These are phyloP conservation scores for Curvularia sp. DNA, from an alignment of 2,329 filamentous ascomycete genomes.

Conservation along the genomic window DNA sequence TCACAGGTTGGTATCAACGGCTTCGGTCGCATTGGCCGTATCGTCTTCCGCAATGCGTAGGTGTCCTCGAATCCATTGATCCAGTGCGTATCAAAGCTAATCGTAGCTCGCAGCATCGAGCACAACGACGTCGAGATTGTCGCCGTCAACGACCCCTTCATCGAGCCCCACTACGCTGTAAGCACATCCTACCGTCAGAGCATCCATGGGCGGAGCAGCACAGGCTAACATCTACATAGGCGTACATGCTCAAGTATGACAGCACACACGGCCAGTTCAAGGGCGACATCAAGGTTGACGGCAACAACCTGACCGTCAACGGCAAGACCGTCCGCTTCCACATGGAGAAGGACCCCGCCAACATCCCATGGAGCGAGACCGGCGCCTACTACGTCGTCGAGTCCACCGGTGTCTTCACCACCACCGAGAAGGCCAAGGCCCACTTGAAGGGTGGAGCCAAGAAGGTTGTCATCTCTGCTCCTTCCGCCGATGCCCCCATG, in stretches of 20 bases:
- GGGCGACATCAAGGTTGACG: constrained; percentile 79
- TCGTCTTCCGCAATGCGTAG: constrained; percentile 97
- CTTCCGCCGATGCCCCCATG: constrained; percentile 96
- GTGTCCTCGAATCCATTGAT: constrained; percentile 44
- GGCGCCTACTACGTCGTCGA: constrained; percentile 94
- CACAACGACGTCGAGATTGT: constrained; percentile 89
- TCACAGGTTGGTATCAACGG: constrained; percentile 94
- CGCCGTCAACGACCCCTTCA: constrained; percentile 99
- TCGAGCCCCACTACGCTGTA: constrained; percentile 96
- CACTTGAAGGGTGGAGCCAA: constrained; percentile 97
- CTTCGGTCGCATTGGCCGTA: constrained; percentile 99
- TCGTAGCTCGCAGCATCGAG: constrained; percentile 66
- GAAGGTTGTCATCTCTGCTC: constrained; percentile 87
- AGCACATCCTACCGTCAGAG: constrained; percentile 54
- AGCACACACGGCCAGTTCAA: constrained; percentile 97
- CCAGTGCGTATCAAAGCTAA: constrained; percentile 25
- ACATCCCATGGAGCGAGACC: constrained; percentile 88
- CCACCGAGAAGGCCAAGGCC: constrained; percentile 90
- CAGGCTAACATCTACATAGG: constrained; percentile 61
- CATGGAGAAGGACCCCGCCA: constrained; percentile 85
- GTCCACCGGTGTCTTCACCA: constrained; percentile 99
- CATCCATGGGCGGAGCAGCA: background rate
- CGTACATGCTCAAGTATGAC: constrained; percentile 99
- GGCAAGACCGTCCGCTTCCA: constrained; percentile 96
- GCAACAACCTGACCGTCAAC: constrained; percentile 81